phyloP scores from a whole-genome alignment of 2,329 filamentous ascomycete species.

The Aspergillus jensenii region DNA sequence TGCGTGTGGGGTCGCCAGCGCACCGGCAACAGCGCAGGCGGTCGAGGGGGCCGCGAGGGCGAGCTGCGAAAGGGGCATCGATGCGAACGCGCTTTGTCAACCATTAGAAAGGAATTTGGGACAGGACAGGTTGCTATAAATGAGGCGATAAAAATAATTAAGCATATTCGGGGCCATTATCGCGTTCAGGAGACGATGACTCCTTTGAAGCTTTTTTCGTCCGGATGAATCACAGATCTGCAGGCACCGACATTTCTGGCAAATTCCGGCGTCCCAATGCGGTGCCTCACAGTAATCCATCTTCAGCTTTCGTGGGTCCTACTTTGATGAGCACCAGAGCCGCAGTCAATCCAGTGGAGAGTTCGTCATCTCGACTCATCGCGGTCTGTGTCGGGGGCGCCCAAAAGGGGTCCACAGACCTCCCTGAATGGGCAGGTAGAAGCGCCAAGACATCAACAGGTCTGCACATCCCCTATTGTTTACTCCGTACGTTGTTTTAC shows the following conservation, averaged over 20 bases:
- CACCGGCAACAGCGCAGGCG: background rate
- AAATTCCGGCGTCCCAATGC: too few species aligned
- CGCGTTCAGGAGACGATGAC: background rate
- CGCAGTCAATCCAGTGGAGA: too few species aligned
- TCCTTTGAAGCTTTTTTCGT: background rate
- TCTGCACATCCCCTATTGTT: too few species aligned
- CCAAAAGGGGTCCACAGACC: too few species aligned
- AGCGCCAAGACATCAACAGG: too few species aligned
- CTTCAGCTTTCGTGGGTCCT: too few species aligned
- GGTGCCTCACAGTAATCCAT: too few species aligned
- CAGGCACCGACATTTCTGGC: background rate
- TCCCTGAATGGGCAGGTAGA: too few species aligned
- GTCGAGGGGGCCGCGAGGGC: background rate
- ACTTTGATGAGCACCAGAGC: too few species aligned
- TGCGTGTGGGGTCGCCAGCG: slow-evolving; percentile 5
- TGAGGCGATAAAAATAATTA: background rate
- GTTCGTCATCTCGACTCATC: too few species aligned
- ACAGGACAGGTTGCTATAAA: background rate
- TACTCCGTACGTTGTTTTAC: too few species aligned
- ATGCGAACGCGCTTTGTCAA: background rate
- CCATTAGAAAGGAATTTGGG: background rate
- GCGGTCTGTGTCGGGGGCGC: too few species aligned
- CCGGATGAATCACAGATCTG: background rate
- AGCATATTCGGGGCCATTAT: background rate
- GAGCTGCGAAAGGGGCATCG: background rate